Percentiles rank a stretch among this genome's conserved stretches.
phyloP scores from a whole-genome alignment of 306 rosid species.

The Gynostemma pentaphyllum region DNA sequence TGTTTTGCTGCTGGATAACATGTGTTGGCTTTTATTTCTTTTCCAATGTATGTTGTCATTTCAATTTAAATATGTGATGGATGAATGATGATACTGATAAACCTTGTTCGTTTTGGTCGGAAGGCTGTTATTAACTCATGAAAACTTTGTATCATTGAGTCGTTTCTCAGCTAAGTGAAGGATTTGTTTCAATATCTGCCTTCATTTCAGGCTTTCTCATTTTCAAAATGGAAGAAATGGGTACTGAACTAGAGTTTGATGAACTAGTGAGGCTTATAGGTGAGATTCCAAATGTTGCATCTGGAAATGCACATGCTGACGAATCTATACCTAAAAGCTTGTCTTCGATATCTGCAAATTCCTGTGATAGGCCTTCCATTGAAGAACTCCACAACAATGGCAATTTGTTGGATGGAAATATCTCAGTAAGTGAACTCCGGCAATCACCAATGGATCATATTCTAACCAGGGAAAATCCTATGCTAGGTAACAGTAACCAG shows the following conservation, averaged over 20 bases:
- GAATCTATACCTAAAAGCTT: conserved; percentile 14
- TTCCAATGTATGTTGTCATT: neutral
- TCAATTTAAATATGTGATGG: neutral
- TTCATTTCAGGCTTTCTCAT: neutral
- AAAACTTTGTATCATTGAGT: neutral
- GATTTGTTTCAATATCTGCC: conserved; percentile 8
- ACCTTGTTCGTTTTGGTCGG: neutral
- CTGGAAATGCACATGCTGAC: conserved; percentile 22
- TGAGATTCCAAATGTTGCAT: conserved; percentile 37
- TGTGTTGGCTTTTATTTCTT: neutral
- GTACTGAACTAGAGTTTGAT: conserved; percentile 25
- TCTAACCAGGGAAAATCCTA: conserved; percentile 15
- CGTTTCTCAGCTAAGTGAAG: neutral
- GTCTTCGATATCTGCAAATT: conserved; percentile 12
- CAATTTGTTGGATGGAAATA: conserved; percentile 23
- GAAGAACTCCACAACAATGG: conserved; percentile 16
- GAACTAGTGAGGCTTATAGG: conserved; percentile 39
- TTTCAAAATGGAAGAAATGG: conserved; percentile 9
- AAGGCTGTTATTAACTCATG: neutral
- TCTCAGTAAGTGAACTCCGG: conserved; percentile 17
- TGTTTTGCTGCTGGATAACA: neutral
- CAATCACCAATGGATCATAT: conserved; percentile 15
- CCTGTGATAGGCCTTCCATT: conserved; percentile 16
- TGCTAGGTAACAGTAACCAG: conserved; percentile 25
- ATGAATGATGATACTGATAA: neutral